phyloP scores from a whole-genome alignment of 2,329 filamentous ascomycete genomes.

The Lachnellula occidentalis region DNA sequence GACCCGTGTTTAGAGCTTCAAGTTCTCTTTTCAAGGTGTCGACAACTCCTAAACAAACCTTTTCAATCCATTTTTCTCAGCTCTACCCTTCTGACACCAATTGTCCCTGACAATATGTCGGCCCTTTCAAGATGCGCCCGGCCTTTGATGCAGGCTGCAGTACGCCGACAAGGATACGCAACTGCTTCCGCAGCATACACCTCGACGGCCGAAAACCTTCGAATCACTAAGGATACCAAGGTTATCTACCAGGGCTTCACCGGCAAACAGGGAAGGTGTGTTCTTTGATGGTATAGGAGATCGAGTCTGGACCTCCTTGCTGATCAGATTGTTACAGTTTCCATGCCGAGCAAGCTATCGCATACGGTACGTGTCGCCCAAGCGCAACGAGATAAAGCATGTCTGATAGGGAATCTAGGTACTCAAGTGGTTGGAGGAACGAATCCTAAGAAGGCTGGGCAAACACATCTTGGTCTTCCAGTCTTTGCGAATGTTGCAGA shows the following conservation, averaged over 20 bases:
- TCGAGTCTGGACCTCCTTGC: slow-evolving; percentile 6
- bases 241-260: slow-evolving; percentile 97
- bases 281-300: slow-evolving; percentile 26
- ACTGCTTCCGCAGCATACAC: slow-evolving; percentile 64
- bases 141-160: slow-evolving; percentile 62
- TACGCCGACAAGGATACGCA: slow-evolving; percentile 71
- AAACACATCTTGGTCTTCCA: slow-evolving; percentile 81
- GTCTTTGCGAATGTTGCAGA: slow-evolving; percentile 89
- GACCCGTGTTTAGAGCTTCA: slow-evolving; percentile 1
- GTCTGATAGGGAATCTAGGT: slow-evolving; percentile 47
- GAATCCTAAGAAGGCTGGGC: slow-evolving; percentile 97
- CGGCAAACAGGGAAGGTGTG: slow-evolving; percentile 90
- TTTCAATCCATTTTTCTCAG: slow-evolving; percentile 7
- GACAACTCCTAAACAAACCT: neutral
- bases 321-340: slow-evolving; percentile 58
- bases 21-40: neutral
- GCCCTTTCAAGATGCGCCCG: slow-evolving; percentile 69
- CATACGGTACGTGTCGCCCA: slow-evolving; percentile 67
- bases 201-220: slow-evolving; percentile 75
- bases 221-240: slow-evolving; percentile 89
- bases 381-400: slow-evolving; percentile 16
- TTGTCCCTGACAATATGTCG: slow-evolving; percentile 62
- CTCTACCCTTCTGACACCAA: slow-evolving; percentile 25
- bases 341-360: slow-evolving; percentile 95
- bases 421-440: slow-evolving; percentile 97